Base-by-base conservation (phyloP, 345 rosid species). In the Dovyalis caffra region DNA sequence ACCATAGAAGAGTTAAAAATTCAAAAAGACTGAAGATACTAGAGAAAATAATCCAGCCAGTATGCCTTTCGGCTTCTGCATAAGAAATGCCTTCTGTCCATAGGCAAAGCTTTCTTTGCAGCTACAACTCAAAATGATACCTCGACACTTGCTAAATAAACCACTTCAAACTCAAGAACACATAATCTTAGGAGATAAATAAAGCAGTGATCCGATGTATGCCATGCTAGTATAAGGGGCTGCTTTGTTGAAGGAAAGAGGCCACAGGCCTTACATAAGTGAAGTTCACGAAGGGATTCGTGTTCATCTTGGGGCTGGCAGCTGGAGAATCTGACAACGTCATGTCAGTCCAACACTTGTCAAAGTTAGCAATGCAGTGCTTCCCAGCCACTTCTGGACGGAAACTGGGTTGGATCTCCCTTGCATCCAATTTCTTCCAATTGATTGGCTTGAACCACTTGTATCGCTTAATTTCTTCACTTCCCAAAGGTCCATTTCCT, bases 311-410 rank as follows among this genome's bases (percentile, higher is more conserved):
- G 14, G 98, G 98, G 78, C 95, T 90, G 57, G 82, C 90, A 70
- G 89, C 98, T 14, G 98, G 97, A 32, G 98, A 92, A 77, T 88
- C 94, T 6, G 74, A 69, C 69, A 91, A 68, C 21, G 96, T 86
- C 99, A 91, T 91, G 15, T 93, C 96, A 15, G 99, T 91, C 98
- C 98, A 91, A 60, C 80, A 79, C 76, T 82, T 93, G 70, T 90
- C 98, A 33, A 95, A 95, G 83, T 95, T 95, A 26, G 94, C 98
- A 38, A 88, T 86, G 86, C 99, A 93, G 28, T 83, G 91, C 61
- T 81, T 88, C 77, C 97, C 99, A 0, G 86, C 90, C 0, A 95
- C 98, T 40, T 89, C 85, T 3, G 99, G 98, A 10, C 85, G 84
- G 77, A 95, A 95, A 79, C 93, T 85, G n/a, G 99, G 98, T 75